phyloP scores from a whole-genome alignment of 306 rosid species.

The Vicia faba region DNA sequence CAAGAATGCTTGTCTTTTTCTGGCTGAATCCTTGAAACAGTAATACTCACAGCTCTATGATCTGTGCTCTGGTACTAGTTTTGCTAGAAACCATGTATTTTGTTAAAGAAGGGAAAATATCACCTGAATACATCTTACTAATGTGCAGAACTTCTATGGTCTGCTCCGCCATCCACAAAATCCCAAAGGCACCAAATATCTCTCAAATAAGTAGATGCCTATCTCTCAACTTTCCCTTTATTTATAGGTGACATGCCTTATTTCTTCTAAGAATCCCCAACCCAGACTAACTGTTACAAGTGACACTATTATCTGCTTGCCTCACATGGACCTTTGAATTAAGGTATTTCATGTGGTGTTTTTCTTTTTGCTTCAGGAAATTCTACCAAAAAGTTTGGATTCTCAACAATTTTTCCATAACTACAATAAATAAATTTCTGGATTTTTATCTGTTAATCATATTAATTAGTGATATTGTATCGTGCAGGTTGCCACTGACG shows the following conservation, averaged over 20 bases:
- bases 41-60: not conserved
- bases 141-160: not conserved
- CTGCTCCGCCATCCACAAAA: constrained; percentile 1
- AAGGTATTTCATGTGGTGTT: not conserved
- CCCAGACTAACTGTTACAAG: not conserved
- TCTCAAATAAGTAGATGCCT: constrained; percentile 3
- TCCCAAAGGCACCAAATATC: not conserved
- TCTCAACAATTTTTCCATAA: not conserved
- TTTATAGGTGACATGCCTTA: not conserved
- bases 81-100: constrained; percentile 1
- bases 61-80: not conserved
- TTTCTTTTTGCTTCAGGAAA: constrained; percentile 16
- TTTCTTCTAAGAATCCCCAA: constrained; percentile 11
- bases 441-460: constrained; percentile 1
- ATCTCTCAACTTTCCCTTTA: not conserved
- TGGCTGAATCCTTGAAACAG: not conserved
- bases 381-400: constrained; percentile 25
- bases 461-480: constrained; percentile 28
- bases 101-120: not conserved
- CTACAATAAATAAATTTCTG: not conserved
- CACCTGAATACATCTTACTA: constrained; percentile 5
- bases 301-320: constrained; percentile 13
- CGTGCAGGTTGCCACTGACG: constrained; percentile 86
- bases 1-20: not conserved
- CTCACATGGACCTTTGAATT: constrained; percentile 4